Evolutionary conservation across 805 yeast species (phyloP).

Genomic region (Yarrowia sp.): DNA sequence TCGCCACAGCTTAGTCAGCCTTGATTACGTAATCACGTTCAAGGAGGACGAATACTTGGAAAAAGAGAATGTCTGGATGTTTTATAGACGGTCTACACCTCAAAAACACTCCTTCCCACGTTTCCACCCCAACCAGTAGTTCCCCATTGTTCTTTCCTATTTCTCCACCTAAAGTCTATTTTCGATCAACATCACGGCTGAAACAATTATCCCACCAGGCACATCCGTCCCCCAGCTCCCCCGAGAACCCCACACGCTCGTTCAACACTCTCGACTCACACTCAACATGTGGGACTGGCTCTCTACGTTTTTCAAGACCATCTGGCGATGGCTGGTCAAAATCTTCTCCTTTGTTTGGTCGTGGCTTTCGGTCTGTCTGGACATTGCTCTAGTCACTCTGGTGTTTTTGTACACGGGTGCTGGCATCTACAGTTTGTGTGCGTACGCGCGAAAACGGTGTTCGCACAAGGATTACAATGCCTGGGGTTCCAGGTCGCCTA

Average conservation of each 20-base stretch:
- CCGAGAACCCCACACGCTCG: slow-evolving; percentile 2
- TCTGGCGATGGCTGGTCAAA: slow-evolving; percentile 19
- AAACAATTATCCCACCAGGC: slow-evolving; percentile 12
- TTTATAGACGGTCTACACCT: too few relatives aligned
- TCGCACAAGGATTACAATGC: slow-evolving; percentile 27
- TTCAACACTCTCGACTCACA: slow-evolving; percentile 22
- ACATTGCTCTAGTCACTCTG: slow-evolving; percentile 23
- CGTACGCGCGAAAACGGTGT: slow-evolving; percentile 7
- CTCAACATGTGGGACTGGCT: slow-evolving; percentile 39
- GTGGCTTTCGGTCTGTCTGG: slow-evolving; percentile 20
- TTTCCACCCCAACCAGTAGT: too few relatives aligned
- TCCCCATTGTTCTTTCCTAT: too few relatives aligned
- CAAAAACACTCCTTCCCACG: too few relatives aligned
- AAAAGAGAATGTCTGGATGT: too few relatives aligned
- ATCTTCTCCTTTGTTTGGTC: slow-evolving; percentile 18
- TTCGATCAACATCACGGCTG: slow-evolving; percentile 21
- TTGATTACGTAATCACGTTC: neutral
- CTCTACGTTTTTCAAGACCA: slow-evolving; percentile 10
- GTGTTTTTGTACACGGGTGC: slow-evolving; percentile 17
- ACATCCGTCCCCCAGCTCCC: neutral
- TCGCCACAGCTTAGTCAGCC: too few relatives aligned
- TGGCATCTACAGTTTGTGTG: slow-evolving; percentile 26
- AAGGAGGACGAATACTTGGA: too few relatives aligned
- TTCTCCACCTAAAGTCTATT: neutral
- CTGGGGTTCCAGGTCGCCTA: slow-evolving; percentile 25